Percentiles rank a stretch among this genome's conserved stretches.
phyloP scores from a whole-genome alignment of 441 rosid genomes.

The Erysimum cheiri region DNA sequence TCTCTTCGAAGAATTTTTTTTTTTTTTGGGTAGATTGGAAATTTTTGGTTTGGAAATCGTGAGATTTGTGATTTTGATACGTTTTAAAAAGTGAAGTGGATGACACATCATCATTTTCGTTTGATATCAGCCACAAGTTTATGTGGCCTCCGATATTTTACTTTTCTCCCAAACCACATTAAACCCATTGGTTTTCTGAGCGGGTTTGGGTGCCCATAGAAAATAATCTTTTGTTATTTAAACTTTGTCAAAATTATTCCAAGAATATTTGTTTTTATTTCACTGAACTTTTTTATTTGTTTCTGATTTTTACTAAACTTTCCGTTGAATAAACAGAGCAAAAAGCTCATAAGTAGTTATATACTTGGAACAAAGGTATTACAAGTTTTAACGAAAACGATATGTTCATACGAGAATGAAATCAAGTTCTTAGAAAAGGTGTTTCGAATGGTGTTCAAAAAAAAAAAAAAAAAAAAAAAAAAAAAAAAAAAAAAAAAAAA shows the following conservation, averaged over 20 bases:
- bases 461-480: too few relatives aligned
- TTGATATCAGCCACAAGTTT: slow-evolving; percentile 81
- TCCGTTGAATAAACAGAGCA: background rate
- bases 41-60: slow-evolving; percentile 14
- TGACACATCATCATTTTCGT: slow-evolving; percentile 67
- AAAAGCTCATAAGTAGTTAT: too few relatives aligned
- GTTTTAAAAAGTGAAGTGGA: slow-evolving; percentile 59
- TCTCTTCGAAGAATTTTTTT: background rate
- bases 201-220: slow-evolving; percentile 35
- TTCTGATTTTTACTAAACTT: background rate
- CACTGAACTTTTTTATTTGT: background rate
- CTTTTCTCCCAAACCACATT: slow-evolving; percentile 25
- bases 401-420: background rate
- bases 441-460: too few relatives aligned
- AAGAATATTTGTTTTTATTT: background rate
- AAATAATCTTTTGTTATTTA: background rate
- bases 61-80: slow-evolving; percentile 51
- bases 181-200: slow-evolving; percentile 24
- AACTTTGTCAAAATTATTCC: background rate
- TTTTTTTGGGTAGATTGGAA: background rate
- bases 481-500: too few relatives aligned
- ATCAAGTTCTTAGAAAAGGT: background rate
- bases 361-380: background rate
- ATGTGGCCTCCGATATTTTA: slow-evolving; percentile 69
- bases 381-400: background rate